Evolutionary conservation across 2,329 filamentous ascomycete species (phyloP).

Genomic region (Pseudogymnoascus sp.): DNA sequence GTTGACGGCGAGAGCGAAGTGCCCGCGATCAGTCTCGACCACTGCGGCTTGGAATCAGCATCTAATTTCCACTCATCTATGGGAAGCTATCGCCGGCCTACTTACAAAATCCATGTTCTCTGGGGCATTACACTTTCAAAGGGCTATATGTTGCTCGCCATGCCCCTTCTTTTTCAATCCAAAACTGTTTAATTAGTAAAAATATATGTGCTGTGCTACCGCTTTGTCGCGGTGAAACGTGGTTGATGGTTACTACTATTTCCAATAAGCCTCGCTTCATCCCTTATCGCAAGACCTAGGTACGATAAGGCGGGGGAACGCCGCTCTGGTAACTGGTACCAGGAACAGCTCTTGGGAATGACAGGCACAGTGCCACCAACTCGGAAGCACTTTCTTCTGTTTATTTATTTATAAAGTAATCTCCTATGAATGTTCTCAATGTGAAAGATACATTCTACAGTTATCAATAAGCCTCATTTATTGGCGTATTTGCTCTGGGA

Average conservation of each 20-base stretch:
- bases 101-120: constrained; percentile 1
- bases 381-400: neutral
- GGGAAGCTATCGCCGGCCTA: neutral
- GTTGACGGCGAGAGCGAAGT: constrained; percentile 47
- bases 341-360: neutral
- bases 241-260: neutral
- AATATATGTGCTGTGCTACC: neutral
- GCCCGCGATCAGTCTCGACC: constrained; percentile 59
- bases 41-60: constrained; percentile 35
- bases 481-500: neutral
- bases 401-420: neutral
- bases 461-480: neutral
- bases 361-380: neutral
- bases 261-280: constrained; percentile 4
- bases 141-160: neutral
- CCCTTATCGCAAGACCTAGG: neutral
- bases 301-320: neutral
- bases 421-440: neutral
- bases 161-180: neutral
- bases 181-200: neutral
- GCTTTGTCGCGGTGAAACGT: neutral
- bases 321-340: neutral
- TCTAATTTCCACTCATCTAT: neutral
- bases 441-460: neutral
- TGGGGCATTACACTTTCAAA: constrained; percentile 4